These are phyloP conservation scores for Candida hungchunana DNA, from an alignment of 805 yeast genomes.

Conservation along the genomic window DNA sequence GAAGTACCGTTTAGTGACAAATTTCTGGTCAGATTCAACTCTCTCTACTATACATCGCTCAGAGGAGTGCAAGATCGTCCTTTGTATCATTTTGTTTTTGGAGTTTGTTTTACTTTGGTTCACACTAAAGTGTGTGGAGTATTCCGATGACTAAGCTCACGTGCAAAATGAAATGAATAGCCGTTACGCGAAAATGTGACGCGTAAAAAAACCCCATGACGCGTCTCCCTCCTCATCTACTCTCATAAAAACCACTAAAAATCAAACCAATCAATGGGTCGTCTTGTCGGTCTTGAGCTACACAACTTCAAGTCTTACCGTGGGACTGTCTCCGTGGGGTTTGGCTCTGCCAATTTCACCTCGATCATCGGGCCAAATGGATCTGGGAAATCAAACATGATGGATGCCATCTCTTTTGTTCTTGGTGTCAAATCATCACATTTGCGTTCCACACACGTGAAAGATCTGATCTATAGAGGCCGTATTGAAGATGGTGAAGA, in stretches of 20 bases:
- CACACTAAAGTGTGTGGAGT: no score
- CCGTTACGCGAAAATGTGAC: no score
- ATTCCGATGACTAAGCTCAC: no score
- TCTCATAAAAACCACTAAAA: not conserved
- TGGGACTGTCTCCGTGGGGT: constrained; percentile 71
- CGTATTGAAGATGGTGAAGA: constrained; percentile 29
- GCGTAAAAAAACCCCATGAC: no score
- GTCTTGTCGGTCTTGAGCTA: constrained; percentile 72
- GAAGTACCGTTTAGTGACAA: constrained; percentile 7
- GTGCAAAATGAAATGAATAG: no score
- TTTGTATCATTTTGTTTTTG: no score
- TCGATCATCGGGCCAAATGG: constrained; percentile 98
- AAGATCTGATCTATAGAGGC: constrained; percentile 82
- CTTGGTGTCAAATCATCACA: constrained; percentile 76
- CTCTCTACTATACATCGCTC: constrained; percentile 6
- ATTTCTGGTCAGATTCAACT: no score
- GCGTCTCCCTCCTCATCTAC: not conserved
- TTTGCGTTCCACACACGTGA: constrained; percentile 66
- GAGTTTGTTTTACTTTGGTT: no score
- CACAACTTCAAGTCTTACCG: constrained; percentile 88
- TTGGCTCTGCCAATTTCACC: constrained; percentile 80
- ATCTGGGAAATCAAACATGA: constrained; percentile 94
- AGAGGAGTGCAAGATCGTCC: not conserved
- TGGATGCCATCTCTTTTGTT: constrained; percentile 96
- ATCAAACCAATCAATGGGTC: constrained; percentile 54